Percentiles rank a stretch among this genome's conserved stretches.
phyloP scores from a whole-genome alignment of 176 grass and related monocot genomes.

The Olyra latifolia region DNA sequence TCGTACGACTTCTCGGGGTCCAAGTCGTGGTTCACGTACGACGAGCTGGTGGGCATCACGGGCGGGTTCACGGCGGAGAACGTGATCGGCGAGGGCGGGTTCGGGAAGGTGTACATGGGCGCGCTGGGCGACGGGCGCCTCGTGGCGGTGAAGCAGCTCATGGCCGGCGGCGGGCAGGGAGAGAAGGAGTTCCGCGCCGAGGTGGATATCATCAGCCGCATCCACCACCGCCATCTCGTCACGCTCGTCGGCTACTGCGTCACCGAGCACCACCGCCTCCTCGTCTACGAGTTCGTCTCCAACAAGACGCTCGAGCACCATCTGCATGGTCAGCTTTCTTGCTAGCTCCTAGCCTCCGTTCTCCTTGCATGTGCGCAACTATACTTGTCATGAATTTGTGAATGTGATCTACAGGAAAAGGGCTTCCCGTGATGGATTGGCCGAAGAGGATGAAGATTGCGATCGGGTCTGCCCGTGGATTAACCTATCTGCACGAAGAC shows the following conservation, averaged over 20 bases:
- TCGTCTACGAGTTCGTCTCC: slow-evolving; percentile 84
- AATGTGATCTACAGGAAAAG: slow-evolving; percentile 24
- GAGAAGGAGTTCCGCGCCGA: slow-evolving; percentile 72
- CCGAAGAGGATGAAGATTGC: slow-evolving; percentile 75
- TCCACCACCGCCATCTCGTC: slow-evolving; percentile 90
- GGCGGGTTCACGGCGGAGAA: slow-evolving; percentile 48
- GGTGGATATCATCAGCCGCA: slow-evolving; percentile 86
- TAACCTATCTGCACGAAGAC: slow-evolving; percentile 91
- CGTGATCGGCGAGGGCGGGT: slow-evolving; percentile 68
- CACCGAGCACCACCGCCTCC: slow-evolving; percentile 55
- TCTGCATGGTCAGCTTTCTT: slow-evolving; percentile 54
- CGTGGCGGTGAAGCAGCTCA: slow-evolving; percentile 90
- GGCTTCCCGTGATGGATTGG: slow-evolving; percentile 70
- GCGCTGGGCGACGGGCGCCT: slow-evolving; percentile 52
- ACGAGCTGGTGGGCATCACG: slow-evolving; percentile 51
- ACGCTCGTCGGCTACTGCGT: slow-evolving; percentile 74
- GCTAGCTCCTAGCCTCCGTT: background rate
- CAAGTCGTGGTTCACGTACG: slow-evolving; percentile 66
- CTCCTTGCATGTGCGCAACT: background rate
- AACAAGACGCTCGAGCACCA: slow-evolving; percentile 73
- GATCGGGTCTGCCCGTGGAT: slow-evolving; percentile 75
- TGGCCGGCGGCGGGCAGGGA: slow-evolving; percentile 59
- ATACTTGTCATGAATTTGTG: background rate
- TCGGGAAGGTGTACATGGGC: slow-evolving; percentile 66
- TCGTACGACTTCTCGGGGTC: slow-evolving; percentile 40